These are phyloP conservation scores for Schizothecium vesticola DNA, from an alignment of 495 filamentous ascomycete species.

Conservation along the genomic window DNA sequence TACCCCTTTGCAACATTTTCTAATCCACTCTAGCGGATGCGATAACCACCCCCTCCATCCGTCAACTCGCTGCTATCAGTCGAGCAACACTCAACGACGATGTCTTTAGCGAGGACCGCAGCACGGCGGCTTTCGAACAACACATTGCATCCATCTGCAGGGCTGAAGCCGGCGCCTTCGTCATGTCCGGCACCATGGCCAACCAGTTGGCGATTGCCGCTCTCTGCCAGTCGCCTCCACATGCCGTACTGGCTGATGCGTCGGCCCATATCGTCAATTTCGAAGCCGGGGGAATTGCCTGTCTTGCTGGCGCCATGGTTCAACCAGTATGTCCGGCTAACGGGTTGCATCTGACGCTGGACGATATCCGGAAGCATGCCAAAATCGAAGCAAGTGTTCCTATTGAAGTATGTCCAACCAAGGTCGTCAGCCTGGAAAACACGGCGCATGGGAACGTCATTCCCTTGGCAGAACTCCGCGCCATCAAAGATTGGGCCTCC, in stretches of 20 bases:
- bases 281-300: constrained; percentile 56
- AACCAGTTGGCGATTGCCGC: constrained; percentile 65
- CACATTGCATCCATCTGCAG: constrained; percentile 57
- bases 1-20: too few relatives aligned
- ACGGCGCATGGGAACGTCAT: constrained; percentile 66
- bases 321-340: constrained; percentile 55
- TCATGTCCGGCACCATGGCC: constrained; percentile 81
- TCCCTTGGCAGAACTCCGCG: constrained; percentile 58
- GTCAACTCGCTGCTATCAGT: constrained; percentile 59
- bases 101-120: constrained; percentile 66
- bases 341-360: constrained; percentile 60
- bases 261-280: constrained; percentile 56
- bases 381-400: constrained; percentile 30
- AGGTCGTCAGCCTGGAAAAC: constrained; percentile 72
- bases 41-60: constrained; percentile 1
- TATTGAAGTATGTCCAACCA: constrained; percentile 58
- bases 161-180: constrained; percentile 60
- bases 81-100: constrained; percentile 57
- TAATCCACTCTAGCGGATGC: constrained; percentile 13
- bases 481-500: constrained; percentile 60
- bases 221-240: constrained; percentile 57
- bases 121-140: constrained; percentile 56
- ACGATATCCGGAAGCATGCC: constrained; percentile 54
- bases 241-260: constrained; percentile 58
- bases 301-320: constrained; percentile 50